These are phyloP conservation scores for Sugiyamaella marilandica DNA, from an alignment of 805 yeast genomes.

Conservation along the genomic window DNA sequence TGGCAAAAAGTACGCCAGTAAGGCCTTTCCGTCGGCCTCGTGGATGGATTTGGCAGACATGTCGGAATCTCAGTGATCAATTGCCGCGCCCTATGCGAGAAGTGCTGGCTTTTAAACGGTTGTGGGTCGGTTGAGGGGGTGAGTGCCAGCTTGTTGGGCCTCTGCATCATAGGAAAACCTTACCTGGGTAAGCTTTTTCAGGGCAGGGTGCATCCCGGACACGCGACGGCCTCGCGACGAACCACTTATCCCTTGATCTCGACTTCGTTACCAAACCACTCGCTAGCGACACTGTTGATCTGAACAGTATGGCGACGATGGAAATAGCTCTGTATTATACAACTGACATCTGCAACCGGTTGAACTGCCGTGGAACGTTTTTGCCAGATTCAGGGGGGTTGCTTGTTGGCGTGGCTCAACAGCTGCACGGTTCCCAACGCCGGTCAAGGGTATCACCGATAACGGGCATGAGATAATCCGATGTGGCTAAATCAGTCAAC, in stretches of 20 bases:
- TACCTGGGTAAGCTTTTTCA: conserved; percentile 2
- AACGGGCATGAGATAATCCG: not conserved
- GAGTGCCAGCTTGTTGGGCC: conserved; percentile 3
- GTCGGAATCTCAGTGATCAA: conserved; percentile 3
- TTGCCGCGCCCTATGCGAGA: not conserved
- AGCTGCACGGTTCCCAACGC: conserved; percentile 4
- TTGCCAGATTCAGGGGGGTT: too few species aligned
- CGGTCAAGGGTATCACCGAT: conserved; percentile 1
- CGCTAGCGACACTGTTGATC: too few species aligned
- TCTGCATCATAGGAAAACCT: not conserved
- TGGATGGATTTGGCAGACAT: conserved; percentile 44
- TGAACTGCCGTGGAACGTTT: too few species aligned
- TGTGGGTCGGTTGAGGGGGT: not conserved
- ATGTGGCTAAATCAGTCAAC: too few species aligned
- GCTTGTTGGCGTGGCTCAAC: conserved; percentile 3
- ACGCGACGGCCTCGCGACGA: too few species aligned
- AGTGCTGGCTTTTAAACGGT: conserved; percentile 2
- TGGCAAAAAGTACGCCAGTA: conserved; percentile 39
- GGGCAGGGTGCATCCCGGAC: not conserved
- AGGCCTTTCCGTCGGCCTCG: conserved; percentile 45
- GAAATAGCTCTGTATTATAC: too few species aligned
- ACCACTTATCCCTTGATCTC: too few species aligned
- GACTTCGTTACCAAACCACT: too few species aligned
- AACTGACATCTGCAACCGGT: too few species aligned
- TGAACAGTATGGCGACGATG: too few species aligned